These are phyloP conservation scores for Penicillium verrucosum DNA, from an alignment of 2,329 filamentous ascomycete genomes.

Conservation along the genomic window DNA sequence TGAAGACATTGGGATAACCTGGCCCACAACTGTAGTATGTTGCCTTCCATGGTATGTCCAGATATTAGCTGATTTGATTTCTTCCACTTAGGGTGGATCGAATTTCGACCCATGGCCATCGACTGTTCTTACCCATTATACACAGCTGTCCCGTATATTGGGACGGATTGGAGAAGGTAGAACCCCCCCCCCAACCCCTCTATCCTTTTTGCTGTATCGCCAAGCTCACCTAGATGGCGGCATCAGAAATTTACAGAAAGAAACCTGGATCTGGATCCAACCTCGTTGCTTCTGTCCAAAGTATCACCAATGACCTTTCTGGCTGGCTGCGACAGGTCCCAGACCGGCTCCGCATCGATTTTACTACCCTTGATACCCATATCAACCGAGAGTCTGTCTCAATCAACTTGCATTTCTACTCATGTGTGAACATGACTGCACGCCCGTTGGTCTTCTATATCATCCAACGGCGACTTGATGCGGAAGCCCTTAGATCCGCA, in stretches of 20 bases:
- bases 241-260: slow-evolving; percentile 48
- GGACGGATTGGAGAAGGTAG: slow-evolving; percentile 47
- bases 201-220: too few relatives aligned
- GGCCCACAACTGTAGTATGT: slow-evolving; percentile 32
- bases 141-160: slow-evolving; percentile 52
- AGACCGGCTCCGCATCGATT: slow-evolving; percentile 49
- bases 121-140: slow-evolving; percentile 52
- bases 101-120: slow-evolving; percentile 41
- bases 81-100: slow-evolving; percentile 12
- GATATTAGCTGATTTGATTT: background rate
- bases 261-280: slow-evolving; percentile 47
- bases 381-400: slow-evolving; percentile 52
- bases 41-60: background rate
- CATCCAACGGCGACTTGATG: slow-evolving; percentile 48
- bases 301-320: slow-evolving; percentile 50
- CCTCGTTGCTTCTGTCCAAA: slow-evolving; percentile 51
- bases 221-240: slow-evolving; percentile 9
- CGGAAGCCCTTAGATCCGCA: slow-evolving; percentile 31
- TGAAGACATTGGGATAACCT: slow-evolving; percentile 50
- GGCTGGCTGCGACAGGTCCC: slow-evolving; percentile 52
- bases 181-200: background rate
- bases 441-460: slow-evolving; percentile 55
- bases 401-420: slow-evolving; percentile 55
- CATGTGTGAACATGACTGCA: slow-evolving; percentile 58
- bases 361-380: slow-evolving; percentile 40